phyloP scores from a whole-genome alignment of 495 filamentous ascomycete genomes.

The Penicillium coprophilum region DNA sequence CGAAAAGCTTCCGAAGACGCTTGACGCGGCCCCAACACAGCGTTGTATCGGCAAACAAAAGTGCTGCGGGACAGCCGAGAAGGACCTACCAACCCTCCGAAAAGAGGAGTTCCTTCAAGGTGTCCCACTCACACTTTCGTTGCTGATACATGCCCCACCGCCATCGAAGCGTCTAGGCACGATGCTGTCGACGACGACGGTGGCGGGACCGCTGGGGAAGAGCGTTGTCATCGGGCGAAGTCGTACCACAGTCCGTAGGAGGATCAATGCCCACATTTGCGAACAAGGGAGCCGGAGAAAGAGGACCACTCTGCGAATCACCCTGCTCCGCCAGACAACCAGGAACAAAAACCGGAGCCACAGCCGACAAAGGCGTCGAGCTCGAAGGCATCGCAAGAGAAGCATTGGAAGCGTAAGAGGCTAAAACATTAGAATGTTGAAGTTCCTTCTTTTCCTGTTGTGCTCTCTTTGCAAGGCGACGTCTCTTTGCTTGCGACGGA shows the following conservation, averaged over 20 bases:
- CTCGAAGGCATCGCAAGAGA: not conserved
- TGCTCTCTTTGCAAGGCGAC: not conserved
- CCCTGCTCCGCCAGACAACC: not conserved
- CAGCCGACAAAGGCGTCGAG: constrained; percentile 3
- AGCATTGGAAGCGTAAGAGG: not conserved
- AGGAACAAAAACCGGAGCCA: not conserved
- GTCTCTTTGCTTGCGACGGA: constrained; percentile 3
- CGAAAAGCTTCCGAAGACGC: constrained; percentile 2
- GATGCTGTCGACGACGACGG: not conserved
- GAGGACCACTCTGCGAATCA: constrained; percentile 3
- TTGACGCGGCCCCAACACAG: not conserved
- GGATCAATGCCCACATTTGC: not conserved
- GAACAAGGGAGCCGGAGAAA: not conserved
- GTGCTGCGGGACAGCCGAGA: not conserved
- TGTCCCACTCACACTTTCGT: not conserved
- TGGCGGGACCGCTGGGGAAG: not conserved
- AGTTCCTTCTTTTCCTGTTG: not conserved
- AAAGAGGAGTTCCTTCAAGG: constrained; percentile 2
- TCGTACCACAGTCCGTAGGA: constrained; percentile 3
- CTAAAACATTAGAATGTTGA: not conserved
- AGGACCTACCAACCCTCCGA: constrained; percentile 6
- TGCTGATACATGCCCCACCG: not conserved
- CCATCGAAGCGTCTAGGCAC: not conserved
- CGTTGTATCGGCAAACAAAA: not conserved
- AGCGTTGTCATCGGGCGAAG: not conserved